Conservation (phyloP, 2,329 filamentous ascomycete genomes). For the Diplodia scrobiculata region DNA sequence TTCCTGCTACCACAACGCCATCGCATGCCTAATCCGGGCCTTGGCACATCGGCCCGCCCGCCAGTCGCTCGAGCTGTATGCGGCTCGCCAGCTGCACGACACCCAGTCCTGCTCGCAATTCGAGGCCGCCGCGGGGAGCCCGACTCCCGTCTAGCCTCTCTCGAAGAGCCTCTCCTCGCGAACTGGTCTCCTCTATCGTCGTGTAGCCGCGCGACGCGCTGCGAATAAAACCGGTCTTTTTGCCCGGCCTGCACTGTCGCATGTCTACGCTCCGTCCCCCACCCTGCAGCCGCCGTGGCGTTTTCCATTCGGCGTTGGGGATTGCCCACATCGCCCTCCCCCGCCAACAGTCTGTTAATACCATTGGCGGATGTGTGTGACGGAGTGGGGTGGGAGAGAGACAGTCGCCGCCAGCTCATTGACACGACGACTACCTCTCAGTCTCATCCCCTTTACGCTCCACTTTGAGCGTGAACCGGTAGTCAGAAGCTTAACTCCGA, state of each 20-base stretch:
- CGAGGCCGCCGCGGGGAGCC: not conserved
- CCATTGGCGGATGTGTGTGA: not conserved
- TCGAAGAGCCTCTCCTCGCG: no score
- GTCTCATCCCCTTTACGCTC: no score
- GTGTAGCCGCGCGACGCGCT: not conserved
- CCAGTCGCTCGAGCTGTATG: conserved; percentile 6
- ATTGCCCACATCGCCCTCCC: not conserved
- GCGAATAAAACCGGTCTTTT: not conserved
- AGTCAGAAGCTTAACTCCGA: no score
- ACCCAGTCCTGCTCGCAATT: not conserved
- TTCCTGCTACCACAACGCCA: not conserved
- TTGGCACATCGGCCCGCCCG: conserved; percentile 18
- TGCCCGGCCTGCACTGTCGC: not conserved
- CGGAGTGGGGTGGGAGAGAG: no score
- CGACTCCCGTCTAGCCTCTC: not conserved
- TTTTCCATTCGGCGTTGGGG: not conserved
- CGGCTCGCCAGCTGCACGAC: not conserved
- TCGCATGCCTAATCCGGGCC: conserved; percentile 18
- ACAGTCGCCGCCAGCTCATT: no score
- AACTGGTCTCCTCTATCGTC: no score
- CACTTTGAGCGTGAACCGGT: no score
- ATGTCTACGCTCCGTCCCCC: not conserved
- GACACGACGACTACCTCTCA: no score
- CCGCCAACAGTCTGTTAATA: not conserved
- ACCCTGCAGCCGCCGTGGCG: conserved; percentile 14